Conservation (phyloP, 495 filamentous ascomycete genomes). For the Xylaria grammica region DNA sequence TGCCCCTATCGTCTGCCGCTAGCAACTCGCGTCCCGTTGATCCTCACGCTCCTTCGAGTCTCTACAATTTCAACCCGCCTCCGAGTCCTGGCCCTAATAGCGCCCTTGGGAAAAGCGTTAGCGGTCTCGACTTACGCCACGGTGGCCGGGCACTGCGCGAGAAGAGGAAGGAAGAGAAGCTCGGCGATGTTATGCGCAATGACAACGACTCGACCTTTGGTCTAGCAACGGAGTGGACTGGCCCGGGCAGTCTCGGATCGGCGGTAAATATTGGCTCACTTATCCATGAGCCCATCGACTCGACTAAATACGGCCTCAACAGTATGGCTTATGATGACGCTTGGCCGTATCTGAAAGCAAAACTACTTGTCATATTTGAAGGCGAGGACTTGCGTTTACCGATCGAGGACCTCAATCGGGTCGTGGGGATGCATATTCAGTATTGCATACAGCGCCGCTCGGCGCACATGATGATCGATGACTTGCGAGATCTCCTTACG, state of each 20-base stretch:
- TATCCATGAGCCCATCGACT: conserved; percentile 53
- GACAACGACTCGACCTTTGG: conserved; percentile 40
- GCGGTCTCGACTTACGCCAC: conserved; percentile 83
- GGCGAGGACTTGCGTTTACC: conserved; percentile 88
- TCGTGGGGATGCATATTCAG: conserved; percentile 80
- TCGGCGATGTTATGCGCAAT: conserved; percentile 43
- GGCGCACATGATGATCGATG: conserved; percentile 74
- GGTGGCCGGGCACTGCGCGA: conserved; percentile 84
- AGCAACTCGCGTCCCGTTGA: conserved; percentile 89
- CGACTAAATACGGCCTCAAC: conserved; percentile 68
- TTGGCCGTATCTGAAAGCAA: conserved; percentile 92
- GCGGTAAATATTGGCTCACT: conserved; percentile 45
- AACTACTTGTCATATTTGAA: conserved; percentile 89
- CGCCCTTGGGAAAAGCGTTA: conserved; percentile 75
- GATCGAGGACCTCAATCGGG: conserved; percentile 91
- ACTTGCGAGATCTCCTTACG: conserved; percentile 76
- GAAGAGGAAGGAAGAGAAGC: conserved; percentile 87
- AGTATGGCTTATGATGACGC: conserved; percentile 89
- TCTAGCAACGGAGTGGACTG: conserved; percentile 56
- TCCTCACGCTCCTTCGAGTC: conserved; percentile 79
- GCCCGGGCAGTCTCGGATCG: conserved; percentile 55
- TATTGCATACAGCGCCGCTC: conserved; percentile 72
- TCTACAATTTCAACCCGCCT: conserved; percentile 74
- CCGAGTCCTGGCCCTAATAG: conserved; percentile 74
- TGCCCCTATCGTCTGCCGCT: conserved; percentile 83